phyloP scores from a whole-genome alignment of 2,329 filamentous ascomycete species.

The Alternaria sp. region DNA sequence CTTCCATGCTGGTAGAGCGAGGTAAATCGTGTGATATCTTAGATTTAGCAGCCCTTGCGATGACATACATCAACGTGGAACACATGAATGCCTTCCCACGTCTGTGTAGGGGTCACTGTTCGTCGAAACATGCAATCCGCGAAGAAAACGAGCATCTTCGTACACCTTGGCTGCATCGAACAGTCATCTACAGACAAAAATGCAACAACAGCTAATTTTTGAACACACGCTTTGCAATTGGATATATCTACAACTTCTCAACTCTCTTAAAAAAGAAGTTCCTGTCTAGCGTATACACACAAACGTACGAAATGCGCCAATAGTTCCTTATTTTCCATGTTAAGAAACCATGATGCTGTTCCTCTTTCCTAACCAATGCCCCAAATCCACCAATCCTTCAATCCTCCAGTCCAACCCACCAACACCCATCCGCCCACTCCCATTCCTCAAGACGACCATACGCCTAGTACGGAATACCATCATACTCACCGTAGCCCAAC shows the following conservation, averaged over 20 bases:
- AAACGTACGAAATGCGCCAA: conserved; percentile 1
- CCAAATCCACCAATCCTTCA: neutral
- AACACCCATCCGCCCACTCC: neutral
- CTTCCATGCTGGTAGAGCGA: too few species aligned
- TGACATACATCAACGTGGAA: too few species aligned
- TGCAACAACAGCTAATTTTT: neutral
- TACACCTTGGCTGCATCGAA: too few species aligned
- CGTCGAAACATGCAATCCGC: too few species aligned
- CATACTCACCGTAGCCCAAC: conserved; percentile 86
- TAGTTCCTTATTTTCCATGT: neutral
- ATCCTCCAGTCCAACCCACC: neutral
- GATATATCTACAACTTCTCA: conserved; percentile 16
- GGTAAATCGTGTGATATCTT: too few species aligned
- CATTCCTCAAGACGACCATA: neutral
- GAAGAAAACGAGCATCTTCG: too few species aligned
- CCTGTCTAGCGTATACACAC: conserved; percentile 3
- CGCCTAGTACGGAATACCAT: conserved; percentile 71
- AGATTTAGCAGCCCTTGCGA: too few species aligned
- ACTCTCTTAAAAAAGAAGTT: neutral
- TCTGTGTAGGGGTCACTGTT: too few species aligned
- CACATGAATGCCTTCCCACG: too few species aligned
- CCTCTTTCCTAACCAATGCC: neutral
- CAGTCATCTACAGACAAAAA: too few species aligned
- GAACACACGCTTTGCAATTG: conserved; percentile 8
- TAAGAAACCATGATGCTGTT: conserved; percentile 1